Percentiles rank a stretch among this genome's conserved stretches.
These are phyloP conservation scores for Tulasnella sp. DNA, from an alignment of 768 basidiomycete genomes.

Conservation along the genomic window DNA sequence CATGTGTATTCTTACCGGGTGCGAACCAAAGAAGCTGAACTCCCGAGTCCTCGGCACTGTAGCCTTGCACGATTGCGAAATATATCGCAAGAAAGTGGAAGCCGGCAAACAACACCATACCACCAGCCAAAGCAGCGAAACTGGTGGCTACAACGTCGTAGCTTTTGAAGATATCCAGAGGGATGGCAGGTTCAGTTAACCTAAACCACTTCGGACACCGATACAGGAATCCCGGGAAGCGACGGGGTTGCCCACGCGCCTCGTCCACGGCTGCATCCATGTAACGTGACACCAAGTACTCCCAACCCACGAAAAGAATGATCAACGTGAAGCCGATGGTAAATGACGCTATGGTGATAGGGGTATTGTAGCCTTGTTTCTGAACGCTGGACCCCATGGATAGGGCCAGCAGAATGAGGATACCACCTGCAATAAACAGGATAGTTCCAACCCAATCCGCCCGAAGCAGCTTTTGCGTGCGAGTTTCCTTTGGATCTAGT, in stretches of 20 bases:
- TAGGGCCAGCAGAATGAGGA: conserved; percentile 44
- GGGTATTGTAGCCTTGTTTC: conserved; percentile 33
- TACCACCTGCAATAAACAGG: conserved; percentile 39
- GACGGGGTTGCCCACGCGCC: neutral
- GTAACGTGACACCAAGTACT: conserved; percentile 34
- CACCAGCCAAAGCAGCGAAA: conserved; percentile 36
- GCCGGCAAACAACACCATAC: conserved; percentile 42
- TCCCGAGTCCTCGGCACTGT: conserved; percentile 36
- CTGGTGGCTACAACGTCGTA: conserved; percentile 38
- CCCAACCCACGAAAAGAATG: conserved; percentile 38
- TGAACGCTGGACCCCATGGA: conserved; percentile 42
- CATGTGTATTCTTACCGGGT: conserved; percentile 38
- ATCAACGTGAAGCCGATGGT: conserved; percentile 41
- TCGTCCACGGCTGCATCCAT: neutral
- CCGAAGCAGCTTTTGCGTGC: conserved; percentile 28
- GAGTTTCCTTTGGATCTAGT: neutral
- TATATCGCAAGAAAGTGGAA: conserved; percentile 51
- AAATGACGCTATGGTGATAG: conserved; percentile 41
- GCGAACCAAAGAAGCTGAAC: conserved; percentile 44
- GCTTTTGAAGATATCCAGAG: conserved; percentile 39
- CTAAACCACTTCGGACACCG: conserved; percentile 6
- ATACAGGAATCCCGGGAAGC: neutral
- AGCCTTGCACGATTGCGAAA: conserved; percentile 38
- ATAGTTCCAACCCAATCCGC: conserved; percentile 45
- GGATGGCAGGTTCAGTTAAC: conserved; percentile 39